Base-by-base conservation (phyloP, 164 flowering plant genomes). In the Piper longum region DNA sequence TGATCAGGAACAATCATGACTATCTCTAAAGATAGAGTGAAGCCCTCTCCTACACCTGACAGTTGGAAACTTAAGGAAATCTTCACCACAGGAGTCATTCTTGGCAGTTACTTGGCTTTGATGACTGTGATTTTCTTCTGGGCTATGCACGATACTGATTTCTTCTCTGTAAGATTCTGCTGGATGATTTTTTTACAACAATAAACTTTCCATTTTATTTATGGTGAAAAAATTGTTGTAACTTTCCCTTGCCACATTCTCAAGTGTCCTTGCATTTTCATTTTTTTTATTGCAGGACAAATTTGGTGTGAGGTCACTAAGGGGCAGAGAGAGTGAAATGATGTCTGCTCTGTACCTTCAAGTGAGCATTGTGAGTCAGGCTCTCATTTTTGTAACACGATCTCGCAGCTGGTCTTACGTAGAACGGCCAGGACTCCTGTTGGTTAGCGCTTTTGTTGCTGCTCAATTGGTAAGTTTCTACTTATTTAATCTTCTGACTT, bases 311-410 rank as follows among this genome's bases (percentile, higher is more conserved):
- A 81, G 71, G 65, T 19, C 68, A 7, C 19, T 89, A 0, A 77
- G 77, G 40, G 16, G 69, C 5, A 83, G 69, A 43, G 67, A 62
- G 0, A 41, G 76, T 40, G 87, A 92, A 64, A 78, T 82, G 95
- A 92, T 84, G 90, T 85, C 91, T 59, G 90, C 90, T 43, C 65
- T 92, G 17, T 89, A 92, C 77, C 82, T 92, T 16, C 98, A 92
- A 89, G 98, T 92, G 64, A 92, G 98, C 76, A 88, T 92, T 58
- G 82, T 92, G 42, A 92, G 98, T 73, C 97, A 92, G 78, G 96
- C 98, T 26, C 79, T 92, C 52, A 92, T 92, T 60, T 92, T 92
- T 13, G 98, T 92, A 54, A 92, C 98, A 14, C 69, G 98, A 8
- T 92, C 98, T 7, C 88, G 98, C 56, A 80, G 96, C 82, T 89